Conservation (phyloP, 2,329 filamentous ascomycete genomes). For the Bipolaris gigantea region DNA sequence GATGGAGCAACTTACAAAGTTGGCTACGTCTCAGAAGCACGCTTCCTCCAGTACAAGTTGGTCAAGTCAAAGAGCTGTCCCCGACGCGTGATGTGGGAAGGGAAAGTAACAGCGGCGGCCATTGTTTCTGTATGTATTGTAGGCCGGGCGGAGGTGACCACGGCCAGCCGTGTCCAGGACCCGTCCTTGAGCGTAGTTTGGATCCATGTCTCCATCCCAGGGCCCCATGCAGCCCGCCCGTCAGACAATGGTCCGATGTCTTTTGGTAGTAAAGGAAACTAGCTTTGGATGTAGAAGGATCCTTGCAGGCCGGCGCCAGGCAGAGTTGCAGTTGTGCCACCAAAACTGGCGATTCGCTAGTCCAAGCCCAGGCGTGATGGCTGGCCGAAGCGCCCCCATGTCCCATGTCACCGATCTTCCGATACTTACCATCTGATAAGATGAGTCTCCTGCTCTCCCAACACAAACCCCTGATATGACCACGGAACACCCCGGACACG, state of each 20-base stretch:
- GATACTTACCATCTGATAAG: slow-evolving; percentile 37
- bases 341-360: slow-evolving; percentile 13
- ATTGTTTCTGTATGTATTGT: slow-evolving; percentile 17
- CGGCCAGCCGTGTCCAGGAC: slow-evolving; percentile 15
- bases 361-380: slow-evolving; percentile 8
- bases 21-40: not conserved
- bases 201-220: slow-evolving; percentile 21
- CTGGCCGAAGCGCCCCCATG: not conserved
- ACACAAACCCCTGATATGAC: too few species aligned
- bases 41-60: not conserved
- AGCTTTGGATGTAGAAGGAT: slow-evolving; percentile 2
- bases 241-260: slow-evolving; percentile 36
- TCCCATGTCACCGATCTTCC: slow-evolving; percentile 25
- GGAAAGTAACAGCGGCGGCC: slow-evolving; percentile 19
- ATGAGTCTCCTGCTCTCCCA: slow-evolving; percentile 3
- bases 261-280: slow-evolving; percentile 13
- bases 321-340: slow-evolving; percentile 16
- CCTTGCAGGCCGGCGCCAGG: slow-evolving; percentile 26
- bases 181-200: slow-evolving; percentile 17
- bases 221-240: slow-evolving; percentile 24
- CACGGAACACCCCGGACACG: slow-evolving; percentile 8
- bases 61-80: not conserved
- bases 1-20: slow-evolving; percentile 1
- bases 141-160: too few species aligned
- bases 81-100: slow-evolving; percentile 12